phyloP scores from a whole-genome alignment of 2,329 filamentous ascomycete species.

The Xylariaceae sp. region DNA sequence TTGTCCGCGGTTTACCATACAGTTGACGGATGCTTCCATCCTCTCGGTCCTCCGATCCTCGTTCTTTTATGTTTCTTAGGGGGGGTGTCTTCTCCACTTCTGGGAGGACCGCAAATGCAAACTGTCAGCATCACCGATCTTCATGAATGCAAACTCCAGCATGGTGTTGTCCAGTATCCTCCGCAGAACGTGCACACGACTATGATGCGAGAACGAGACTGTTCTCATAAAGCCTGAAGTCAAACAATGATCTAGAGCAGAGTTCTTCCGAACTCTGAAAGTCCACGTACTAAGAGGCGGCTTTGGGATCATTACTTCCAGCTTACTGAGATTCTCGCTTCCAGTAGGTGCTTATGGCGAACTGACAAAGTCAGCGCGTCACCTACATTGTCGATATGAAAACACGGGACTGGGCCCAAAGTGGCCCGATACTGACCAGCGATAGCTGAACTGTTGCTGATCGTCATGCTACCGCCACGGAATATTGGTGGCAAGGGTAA shows the following conservation, averaged over 20 bases:
- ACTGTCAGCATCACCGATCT: not conserved
- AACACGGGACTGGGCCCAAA: not conserved
- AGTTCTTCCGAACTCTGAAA: not conserved
- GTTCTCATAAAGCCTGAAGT: not conserved
- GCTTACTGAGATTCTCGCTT: not conserved
- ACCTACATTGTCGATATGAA: conserved; percentile 3
- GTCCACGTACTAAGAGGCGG: not conserved
- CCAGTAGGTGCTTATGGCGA: not conserved
- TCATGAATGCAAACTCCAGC: conserved; percentile 1
- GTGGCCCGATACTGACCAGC: not conserved
- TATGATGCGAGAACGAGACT: not conserved
- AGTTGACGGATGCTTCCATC: not conserved
- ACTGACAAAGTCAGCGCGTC: not conserved
- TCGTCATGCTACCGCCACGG: not conserved
- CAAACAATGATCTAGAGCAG: not conserved
- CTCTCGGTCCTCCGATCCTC: not conserved
- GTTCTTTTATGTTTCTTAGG: not conserved
- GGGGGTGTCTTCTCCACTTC: not conserved
- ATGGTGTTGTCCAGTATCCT: not conserved
- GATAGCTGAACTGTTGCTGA: not conserved
- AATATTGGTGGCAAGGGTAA: not conserved
- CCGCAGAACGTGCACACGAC: not conserved
- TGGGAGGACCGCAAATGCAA: not conserved
- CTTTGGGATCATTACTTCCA: not conserved
- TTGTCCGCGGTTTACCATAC: too few species aligned